Evolutionary conservation across 768 basidiomycete species (phyloP).

Genomic region (Austroboletus eburneus): DNA sequence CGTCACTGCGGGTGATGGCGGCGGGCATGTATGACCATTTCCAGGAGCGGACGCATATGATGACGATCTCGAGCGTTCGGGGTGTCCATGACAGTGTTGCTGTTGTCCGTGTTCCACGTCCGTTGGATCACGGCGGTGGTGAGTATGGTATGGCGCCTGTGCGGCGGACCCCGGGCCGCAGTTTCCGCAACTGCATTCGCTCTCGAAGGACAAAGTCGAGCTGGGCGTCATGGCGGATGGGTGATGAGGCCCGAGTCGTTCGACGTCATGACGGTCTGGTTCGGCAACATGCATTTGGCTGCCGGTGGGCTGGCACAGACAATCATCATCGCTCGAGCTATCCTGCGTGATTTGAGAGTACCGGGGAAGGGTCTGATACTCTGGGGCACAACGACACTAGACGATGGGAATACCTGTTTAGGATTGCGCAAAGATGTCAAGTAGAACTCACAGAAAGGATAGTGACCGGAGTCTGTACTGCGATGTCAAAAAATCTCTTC

Average conservation of each 20-base stretch:
- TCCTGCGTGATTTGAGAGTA: conserved; percentile 47
- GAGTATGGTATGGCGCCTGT: too few relatives aligned
- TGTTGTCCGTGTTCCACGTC: background rate
- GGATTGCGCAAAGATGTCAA: background rate
- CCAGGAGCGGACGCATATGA: background rate
- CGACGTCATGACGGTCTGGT: conserved; percentile 3
- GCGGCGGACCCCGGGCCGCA: too few relatives aligned
- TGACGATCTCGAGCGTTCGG: conserved; percentile 1
- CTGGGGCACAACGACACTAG: conserved; percentile 80
- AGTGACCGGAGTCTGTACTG: conserved; percentile 81
- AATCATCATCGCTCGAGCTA: conserved; percentile 15
- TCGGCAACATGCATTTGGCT: background rate
- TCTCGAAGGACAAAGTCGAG: conserved; percentile 31
- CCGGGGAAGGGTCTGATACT: conserved; percentile 73
- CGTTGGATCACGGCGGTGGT: background rate
- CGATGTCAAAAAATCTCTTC: conserved; percentile 81
- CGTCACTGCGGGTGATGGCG: background rate
- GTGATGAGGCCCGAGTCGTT: background rate
- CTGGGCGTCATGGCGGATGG: conserved; percentile 15
- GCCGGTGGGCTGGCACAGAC: conserved; percentile 38
- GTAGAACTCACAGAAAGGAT: conserved; percentile 71
- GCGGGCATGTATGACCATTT: background rate
- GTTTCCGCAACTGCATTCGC: background rate
- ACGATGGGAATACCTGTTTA: background rate
- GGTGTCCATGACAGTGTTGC: background rate